Base-by-base conservation (phyloP, 192 early-diverging fungal species). In the Gonapodya sp. region DNA sequence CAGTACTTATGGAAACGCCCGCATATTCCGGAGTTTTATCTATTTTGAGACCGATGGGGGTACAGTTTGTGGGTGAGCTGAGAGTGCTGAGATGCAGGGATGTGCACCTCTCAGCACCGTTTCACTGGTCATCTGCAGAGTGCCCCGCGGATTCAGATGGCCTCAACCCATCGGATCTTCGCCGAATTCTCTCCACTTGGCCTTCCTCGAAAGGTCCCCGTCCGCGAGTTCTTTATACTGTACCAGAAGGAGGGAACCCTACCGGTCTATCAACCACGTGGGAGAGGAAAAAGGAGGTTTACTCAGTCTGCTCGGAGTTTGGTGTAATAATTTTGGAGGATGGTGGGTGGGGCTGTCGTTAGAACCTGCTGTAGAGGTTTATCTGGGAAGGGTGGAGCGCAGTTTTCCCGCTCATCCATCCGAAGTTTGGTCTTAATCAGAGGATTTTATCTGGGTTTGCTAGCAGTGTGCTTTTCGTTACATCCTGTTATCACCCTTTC, bases 281-380 rank as follows among this genome's bases (percentile, higher is more conserved):
- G 24, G 91, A 91, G 73, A 91, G 97, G 36, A 95, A 94, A 79
- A 90, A 86, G 36, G 87, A 87, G 18, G 88, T 98, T 18, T 97
- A 97, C 81, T 86, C 87, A 33, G 87, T 97, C 80, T 92, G 92
- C 2, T 87, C 87, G 74, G 87, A 91, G 81, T 93, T 94, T 84
- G 86, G 95, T 73, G 80, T 98, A 73, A 85, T 98, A 24, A 94
- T 98, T 35, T 84, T 97, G 34, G 97, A 98, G 83, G 97, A 98
- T 81, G 97, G 97, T 84, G 24, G 24, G 46, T 16, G 46, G 8
- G 46, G 24, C 46, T 8, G 8, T 8, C 8, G 46, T 8, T 16
- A 24, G 46, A 24, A 64, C 46, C 8, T 24, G 46, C 46, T 64
- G 46, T n/a, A n/a, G n/a, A n/a, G n/a, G n/a, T n/a, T n/a, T n/a